These are phyloP conservation scores for Stromatinia cepivora DNA, from an alignment of 2,329 filamentous ascomycete species.

Conservation along the genomic window DNA sequence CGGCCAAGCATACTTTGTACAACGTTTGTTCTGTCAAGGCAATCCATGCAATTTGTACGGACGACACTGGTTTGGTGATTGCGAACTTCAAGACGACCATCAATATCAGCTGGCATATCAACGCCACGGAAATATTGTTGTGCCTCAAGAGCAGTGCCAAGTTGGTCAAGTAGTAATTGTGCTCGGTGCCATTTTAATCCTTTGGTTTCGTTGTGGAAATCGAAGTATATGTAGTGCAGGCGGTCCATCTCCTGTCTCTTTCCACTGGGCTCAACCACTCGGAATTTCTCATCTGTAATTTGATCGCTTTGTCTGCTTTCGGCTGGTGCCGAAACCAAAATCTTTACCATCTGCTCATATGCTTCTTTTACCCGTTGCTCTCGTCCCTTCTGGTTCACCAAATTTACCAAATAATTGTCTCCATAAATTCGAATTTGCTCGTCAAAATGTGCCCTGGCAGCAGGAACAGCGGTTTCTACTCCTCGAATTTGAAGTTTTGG, in stretches of 20 bases:
- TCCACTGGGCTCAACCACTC: conserved; percentile 66
- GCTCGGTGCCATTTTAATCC: conserved; percentile 91
- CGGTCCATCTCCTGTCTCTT: conserved; percentile 68
- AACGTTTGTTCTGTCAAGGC: conserved; percentile 94
- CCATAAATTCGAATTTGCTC: conserved; percentile 94
- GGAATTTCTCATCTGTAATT: conserved; percentile 76
- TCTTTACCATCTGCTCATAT: conserved; percentile 86
- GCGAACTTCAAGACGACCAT: conserved; percentile 76
- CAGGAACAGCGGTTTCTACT: conserved; percentile 74
- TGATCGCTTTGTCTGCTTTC: conserved; percentile 66
- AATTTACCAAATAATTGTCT: conserved; percentile 94
- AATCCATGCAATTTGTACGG: conserved; percentile 99
- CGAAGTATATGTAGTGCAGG: conserved; percentile 96
- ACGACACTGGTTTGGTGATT: conserved; percentile 85
- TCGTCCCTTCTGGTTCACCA: conserved; percentile 94
- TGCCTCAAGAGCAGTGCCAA: conserved; percentile 71
- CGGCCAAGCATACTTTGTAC: conserved; percentile 96
- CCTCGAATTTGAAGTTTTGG: conserved; percentile 86
- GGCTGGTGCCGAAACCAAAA: conserved; percentile 67
- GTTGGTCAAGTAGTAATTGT: conserved; percentile 78
- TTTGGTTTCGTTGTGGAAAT: conserved; percentile 98
- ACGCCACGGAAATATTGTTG: conserved; percentile 93
- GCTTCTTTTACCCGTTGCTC: conserved; percentile 88
- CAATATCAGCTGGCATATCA: conserved; percentile 71
- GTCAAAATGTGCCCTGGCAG: conserved; percentile 83